Conservation (phyloP, 169 alveolate species). For the Eimeria falciformis region DNA sequence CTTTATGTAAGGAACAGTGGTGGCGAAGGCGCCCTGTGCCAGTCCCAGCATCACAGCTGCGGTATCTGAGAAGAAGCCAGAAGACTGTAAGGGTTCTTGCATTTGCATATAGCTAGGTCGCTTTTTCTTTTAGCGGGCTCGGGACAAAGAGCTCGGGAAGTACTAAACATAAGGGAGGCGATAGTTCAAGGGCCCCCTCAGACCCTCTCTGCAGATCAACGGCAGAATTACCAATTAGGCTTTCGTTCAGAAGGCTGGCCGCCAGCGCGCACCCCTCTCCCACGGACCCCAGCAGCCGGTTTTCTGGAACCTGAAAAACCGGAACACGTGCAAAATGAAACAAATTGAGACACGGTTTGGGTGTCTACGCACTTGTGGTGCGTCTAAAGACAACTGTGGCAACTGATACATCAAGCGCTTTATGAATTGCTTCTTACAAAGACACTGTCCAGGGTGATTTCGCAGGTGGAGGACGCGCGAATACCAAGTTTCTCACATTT, state of each 20-base stretch:
- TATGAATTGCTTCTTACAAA: background rate
- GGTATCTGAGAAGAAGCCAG: conserved; percentile 9
- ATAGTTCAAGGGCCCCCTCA: too few relatives aligned
- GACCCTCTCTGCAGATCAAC: too few relatives aligned
- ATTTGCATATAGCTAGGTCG: too few relatives aligned
- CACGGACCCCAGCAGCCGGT: background rate
- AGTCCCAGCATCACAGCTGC: conserved; percentile 77
- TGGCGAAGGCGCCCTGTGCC: conserved; percentile 67
- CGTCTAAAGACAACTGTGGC: too few relatives aligned
- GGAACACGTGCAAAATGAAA: background rate
- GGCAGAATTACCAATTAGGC: background rate
- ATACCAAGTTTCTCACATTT: conserved; percentile 62
- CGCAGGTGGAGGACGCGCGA: conserved; percentile 73
- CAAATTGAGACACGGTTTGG: background rate
- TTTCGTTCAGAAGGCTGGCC: background rate
- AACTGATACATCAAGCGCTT: too few relatives aligned
- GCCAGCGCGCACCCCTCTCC: background rate
- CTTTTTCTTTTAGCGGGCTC: too few relatives aligned
- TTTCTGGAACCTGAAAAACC: background rate
- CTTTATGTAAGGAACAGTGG: conserved; percentile 1
- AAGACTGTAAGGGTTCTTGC: background rate
- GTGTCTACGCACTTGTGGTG: too few relatives aligned
- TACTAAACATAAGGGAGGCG: too few relatives aligned
- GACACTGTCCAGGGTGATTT: conserved; percentile 23
- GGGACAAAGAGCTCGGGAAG: too few relatives aligned